Conservation (phyloP, 2,329 filamentous ascomycete species). For the Dothideomycetidae sp. region DNA sequence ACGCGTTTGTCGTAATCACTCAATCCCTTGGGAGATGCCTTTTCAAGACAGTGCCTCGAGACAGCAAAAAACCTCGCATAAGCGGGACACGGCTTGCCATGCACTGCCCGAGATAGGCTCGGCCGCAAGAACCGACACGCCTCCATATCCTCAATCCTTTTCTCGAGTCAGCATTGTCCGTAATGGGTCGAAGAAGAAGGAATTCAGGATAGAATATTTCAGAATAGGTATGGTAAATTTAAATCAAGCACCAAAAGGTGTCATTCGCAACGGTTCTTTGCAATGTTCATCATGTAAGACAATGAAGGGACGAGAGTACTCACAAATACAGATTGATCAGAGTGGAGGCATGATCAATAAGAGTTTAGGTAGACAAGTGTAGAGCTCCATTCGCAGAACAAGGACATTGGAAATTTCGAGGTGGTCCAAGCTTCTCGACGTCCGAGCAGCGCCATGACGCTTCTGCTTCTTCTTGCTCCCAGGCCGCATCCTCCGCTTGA, state of each 20-base stretch:
- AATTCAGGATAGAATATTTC: no score
- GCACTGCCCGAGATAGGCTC: constrained; percentile 33
- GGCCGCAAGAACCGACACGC: constrained; percentile 43
- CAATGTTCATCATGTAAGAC: constrained; percentile 14
- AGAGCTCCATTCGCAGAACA: no score
- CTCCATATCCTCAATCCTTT: constrained; percentile 27
- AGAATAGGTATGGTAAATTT: constrained; percentile 31
- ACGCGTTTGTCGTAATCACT: constrained; percentile 35
- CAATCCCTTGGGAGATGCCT: constrained; percentile 12
- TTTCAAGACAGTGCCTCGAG: not conserved
- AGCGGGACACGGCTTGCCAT: constrained; percentile 24
- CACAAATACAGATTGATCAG: no score
- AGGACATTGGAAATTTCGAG: constrained; percentile 11
- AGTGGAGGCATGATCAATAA: no score
- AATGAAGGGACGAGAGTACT: not conserved
- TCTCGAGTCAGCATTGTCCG: constrained; percentile 17
- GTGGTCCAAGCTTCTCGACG: constrained; percentile 12
- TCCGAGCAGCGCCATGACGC: constrained; percentile 1
- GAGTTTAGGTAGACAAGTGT: no score
- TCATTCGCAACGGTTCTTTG: constrained; percentile 58
- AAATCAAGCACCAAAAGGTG: constrained; percentile 36
- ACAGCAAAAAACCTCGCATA: constrained; percentile 39
- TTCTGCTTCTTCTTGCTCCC: no score
- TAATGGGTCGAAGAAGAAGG: constrained; percentile 5
- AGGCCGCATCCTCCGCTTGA: no score